A percentile compares a stretch with the other conserved stretches of the same genome.
Conservation (phyloP, 2,329 filamentous ascomycete species). For the Nemania sp. region DNA sequence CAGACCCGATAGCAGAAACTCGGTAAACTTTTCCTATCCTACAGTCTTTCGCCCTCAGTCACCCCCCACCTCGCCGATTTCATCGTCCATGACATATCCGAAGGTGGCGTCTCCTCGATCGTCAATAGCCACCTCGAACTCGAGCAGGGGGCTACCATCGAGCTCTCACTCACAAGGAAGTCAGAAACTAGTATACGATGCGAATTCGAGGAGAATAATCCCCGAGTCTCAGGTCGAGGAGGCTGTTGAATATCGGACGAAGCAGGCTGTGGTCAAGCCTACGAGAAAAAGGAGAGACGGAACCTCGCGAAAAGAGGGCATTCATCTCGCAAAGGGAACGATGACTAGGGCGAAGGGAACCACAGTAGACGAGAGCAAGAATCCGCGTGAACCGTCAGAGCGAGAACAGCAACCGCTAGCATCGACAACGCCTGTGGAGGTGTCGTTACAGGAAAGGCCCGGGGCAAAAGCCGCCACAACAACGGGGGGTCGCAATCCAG, state of each 20-base stretch:
- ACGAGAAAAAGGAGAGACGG: constrained; percentile 48
- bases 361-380: constrained; percentile 45
- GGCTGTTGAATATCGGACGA: constrained; percentile 47
- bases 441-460: not conserved
- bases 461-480: not conserved
- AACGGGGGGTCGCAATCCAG: not conserved
- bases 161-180: constrained; percentile 25
- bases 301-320: constrained; percentile 46
- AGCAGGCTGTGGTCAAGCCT: constrained; percentile 47
- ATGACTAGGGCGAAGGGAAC: constrained; percentile 57
- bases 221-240: constrained; percentile 45
- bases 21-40: constrained; percentile 65
- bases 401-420: constrained; percentile 23
- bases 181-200: constrained; percentile 60
- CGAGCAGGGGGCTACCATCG: constrained; percentile 32
- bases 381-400: constrained; percentile 21
- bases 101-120: constrained; percentile 24
- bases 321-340: constrained; percentile 56
- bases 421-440: not conserved
- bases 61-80: constrained; percentile 42
- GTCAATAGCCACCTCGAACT: constrained; percentile 28
- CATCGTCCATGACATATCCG: constrained; percentile 27
- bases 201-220: constrained; percentile 68
- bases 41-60: constrained; percentile 49
- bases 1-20: constrained; percentile 53